Percentiles rank a stretch among this genome's conserved stretches.
These are phyloP conservation scores for Pseudonectria foliicola DNA, from an alignment of 2,329 filamentous ascomycete genomes.

Conservation along the genomic window DNA sequence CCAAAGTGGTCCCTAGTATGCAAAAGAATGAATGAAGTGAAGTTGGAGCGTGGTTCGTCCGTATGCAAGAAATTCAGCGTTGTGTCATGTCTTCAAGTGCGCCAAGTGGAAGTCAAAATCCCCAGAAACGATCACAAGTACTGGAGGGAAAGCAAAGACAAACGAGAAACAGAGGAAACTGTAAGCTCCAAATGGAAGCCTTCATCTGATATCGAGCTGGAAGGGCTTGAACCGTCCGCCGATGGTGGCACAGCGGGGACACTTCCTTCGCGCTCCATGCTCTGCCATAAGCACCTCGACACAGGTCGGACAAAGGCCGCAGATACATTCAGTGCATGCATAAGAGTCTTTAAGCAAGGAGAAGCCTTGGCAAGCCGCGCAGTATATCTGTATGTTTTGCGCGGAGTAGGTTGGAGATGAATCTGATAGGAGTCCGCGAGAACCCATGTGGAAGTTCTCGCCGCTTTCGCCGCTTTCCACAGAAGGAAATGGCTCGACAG, in stretches of 20 bases:
- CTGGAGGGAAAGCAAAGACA: conserved; percentile 4
- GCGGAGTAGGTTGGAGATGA: conserved; percentile 69
- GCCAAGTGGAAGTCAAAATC: conserved; percentile 19
- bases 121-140: conserved; percentile 2
- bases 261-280: conserved; percentile 68
- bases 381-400: conserved; percentile 82
- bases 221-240: conserved; percentile 79
- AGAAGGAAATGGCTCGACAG: conserved; percentile 76
- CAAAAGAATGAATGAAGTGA: conserved; percentile 13
- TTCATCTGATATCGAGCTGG: conserved; percentile 71
- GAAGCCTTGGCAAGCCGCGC: conserved; percentile 74
- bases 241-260: conserved; percentile 71
- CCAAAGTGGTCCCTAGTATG: neutral
- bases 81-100: conserved; percentile 18
- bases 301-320: conserved; percentile 81
- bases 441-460: conserved; percentile 64
- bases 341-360: conserved; percentile 77
- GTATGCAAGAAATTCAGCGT: conserved; percentile 14
- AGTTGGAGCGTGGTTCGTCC: conserved; percentile 12
- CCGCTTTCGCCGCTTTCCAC: conserved; percentile 73
- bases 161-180: conserved; percentile 10
- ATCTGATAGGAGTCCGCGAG: conserved; percentile 55
- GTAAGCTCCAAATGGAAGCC: conserved; percentile 8
- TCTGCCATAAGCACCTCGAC: conserved; percentile 74
- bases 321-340: conserved; percentile 94